Conservation (phyloP, 805 yeast species). For the Zygosaccharomyces kombuchaensis region DNA sequence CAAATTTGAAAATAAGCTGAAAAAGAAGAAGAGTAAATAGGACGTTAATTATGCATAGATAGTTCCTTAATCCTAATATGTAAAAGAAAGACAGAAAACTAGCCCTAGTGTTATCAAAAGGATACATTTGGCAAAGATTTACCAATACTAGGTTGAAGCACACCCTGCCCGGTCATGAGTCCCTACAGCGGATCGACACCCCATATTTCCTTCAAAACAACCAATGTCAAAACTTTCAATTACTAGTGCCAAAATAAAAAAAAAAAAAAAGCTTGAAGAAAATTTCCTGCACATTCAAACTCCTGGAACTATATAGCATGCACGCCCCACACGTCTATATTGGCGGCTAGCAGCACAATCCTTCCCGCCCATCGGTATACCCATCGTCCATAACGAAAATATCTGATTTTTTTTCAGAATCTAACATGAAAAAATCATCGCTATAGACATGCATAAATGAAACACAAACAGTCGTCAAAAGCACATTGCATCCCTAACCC, state of each 20-base stretch:
- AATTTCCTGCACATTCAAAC: not conserved
- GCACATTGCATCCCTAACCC: not conserved
- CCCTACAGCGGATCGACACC: no score
- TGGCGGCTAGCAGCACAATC: not conserved
- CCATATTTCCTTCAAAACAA: no score
- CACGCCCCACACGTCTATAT: not conserved
- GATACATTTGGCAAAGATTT: no score
- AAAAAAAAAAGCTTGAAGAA: no score
- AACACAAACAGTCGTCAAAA: not conserved
- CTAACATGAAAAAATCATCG: not conserved
- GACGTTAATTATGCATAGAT: not conserved
- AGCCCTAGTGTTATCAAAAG: no score
- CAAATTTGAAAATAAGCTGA: constrained; percentile 56
- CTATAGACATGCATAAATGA: not conserved
- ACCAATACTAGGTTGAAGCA: no score
- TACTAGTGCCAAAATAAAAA: no score
- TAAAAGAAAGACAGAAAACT: not conserved
- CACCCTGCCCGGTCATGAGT: no score
- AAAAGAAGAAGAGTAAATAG: constrained; percentile 42
- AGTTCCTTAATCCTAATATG: not conserved
- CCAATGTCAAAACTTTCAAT: no score
- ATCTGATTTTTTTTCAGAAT: not conserved
- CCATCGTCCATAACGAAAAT: not conserved
- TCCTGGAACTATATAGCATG: not conserved
- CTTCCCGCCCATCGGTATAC: not conserved